Conservation (phyloP, 2,329 filamentous ascomycete species). For the Phaeosphaeria sp. region DNA sequence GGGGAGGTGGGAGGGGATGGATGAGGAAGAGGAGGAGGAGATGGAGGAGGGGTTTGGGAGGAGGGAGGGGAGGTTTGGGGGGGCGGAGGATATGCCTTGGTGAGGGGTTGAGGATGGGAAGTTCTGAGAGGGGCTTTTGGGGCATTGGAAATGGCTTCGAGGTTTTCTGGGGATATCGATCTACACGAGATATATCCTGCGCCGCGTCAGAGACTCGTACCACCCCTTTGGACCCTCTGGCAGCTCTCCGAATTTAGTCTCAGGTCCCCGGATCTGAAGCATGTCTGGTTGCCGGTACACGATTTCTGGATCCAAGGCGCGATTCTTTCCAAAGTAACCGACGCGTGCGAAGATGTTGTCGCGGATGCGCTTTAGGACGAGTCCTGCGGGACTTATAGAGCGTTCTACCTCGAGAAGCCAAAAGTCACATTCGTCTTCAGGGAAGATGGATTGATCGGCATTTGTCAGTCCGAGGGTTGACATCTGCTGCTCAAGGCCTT, state of each 20-base stretch:
- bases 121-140: neutral
- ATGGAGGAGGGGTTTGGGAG: neutral
- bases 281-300: neutral
- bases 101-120: constrained; percentile 7
- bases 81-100: constrained; percentile 30
- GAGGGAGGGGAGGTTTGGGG: constrained; percentile 1
- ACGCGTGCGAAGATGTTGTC: neutral
- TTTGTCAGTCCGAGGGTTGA: too few species aligned
- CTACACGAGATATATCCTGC: neutral
- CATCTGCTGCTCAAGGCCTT: too few species aligned
- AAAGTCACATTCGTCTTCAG: neutral
- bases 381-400: neutral
- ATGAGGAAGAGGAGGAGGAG: constrained; percentile 12
- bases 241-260: neutral
- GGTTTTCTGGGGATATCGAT: neutral
- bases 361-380: neutral
- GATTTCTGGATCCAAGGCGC: neutral
- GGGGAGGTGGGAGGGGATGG: constrained; percentile 27
- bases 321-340: neutral
- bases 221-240: neutral
- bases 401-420: neutral
- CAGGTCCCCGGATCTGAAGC: neutral
- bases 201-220: neutral
- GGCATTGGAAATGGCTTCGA: neutral
- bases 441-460: too few species aligned